phyloP scores from a whole-genome alignment of 2,329 filamentous ascomycete species.

The Fusarium torreyae region DNA sequence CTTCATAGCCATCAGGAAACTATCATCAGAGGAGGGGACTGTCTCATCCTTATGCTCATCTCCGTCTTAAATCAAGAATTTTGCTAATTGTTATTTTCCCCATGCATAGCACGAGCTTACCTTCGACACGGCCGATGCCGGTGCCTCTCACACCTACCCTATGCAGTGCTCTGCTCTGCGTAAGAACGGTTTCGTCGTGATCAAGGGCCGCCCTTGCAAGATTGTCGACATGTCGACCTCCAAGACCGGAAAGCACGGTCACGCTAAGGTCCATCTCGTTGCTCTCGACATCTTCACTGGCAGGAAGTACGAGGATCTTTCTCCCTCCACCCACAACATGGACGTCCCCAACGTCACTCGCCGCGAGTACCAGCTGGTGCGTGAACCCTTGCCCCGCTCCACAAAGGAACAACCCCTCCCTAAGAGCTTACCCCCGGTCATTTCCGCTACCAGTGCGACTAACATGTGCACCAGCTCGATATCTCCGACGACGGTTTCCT shows the following conservation, averaged over 20 bases:
- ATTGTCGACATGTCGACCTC: slow-evolving; percentile 99
- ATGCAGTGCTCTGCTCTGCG: slow-evolving; percentile 99
- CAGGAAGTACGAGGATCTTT: slow-evolving; percentile 99
- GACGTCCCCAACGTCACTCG: slow-evolving; percentile 95
- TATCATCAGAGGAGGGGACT: slow-evolving; percentile 15
- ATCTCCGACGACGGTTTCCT: slow-evolving; percentile 96
- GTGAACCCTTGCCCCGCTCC: slow-evolving; percentile 59
- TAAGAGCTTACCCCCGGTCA: slow-evolving; percentile 25
- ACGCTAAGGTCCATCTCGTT: slow-evolving; percentile 99
- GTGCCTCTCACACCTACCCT: slow-evolving; percentile 93
- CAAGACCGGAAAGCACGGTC: slow-evolving; percentile 99
- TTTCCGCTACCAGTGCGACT: slow-evolving; percentile 26
- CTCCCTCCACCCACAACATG: slow-evolving; percentile 98
- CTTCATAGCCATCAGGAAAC: slow-evolving; percentile 29
- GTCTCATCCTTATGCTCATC: not conserved
- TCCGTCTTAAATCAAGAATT: slow-evolving; percentile 14
- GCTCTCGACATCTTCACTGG: slow-evolving; percentile 99
- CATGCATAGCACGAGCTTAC: slow-evolving; percentile 72
- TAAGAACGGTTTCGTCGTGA: slow-evolving; percentile 99
- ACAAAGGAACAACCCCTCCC: slow-evolving; percentile 40
- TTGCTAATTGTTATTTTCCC: slow-evolving; percentile 43
- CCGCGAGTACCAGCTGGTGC: slow-evolving; percentile 94
- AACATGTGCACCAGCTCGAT: slow-evolving; percentile 76
- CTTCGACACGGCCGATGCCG: slow-evolving; percentile 96
- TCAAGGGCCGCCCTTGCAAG: slow-evolving; percentile 99